Evolutionary conservation across 176 grass and related monocot species (phyloP).

Genomic region (Elymus sibiricus): DNA sequence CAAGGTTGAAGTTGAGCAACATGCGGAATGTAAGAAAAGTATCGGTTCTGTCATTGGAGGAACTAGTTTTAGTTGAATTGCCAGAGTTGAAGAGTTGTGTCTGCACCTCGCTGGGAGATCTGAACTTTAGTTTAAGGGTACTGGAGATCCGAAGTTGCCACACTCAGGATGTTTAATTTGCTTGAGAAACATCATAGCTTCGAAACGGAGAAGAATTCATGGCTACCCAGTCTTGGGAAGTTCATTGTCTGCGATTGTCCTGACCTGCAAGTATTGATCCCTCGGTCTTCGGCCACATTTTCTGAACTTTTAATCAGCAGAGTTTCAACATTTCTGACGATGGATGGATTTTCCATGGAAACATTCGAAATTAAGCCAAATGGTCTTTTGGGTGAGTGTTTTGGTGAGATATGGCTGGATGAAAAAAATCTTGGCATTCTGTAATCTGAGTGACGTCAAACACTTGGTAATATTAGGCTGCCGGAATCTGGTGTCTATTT

Average conservation of each 20-base stretch:
- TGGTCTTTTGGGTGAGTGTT: background rate
- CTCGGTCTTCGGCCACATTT: background rate
- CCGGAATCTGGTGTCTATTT: conserved; percentile 6
- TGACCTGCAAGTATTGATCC: background rate
- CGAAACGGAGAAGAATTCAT: no score
- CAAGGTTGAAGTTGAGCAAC: background rate
- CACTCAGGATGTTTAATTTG: background rate
- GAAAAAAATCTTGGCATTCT: background rate
- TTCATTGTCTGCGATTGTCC: background rate
- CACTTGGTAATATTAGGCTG: background rate
- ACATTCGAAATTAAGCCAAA: background rate
- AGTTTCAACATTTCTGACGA: background rate
- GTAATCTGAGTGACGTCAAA: background rate
- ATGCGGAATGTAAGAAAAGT: background rate
- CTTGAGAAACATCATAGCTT: background rate
- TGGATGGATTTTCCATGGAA: background rate
- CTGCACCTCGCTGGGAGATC: background rate
- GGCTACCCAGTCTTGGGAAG: no score
- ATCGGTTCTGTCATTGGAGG: conserved; percentile 9
- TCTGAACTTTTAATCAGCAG: background rate
- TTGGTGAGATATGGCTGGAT: background rate
- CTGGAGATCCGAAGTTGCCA: background rate
- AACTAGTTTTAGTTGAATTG: background rate
- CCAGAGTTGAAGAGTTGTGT: background rate
- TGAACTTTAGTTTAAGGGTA: conserved; percentile 13